Percentiles rank a stretch among this genome's conserved stretches.
Evolutionary conservation across 305 asterid species (phyloP).

Genomic region (Vinca major): DNA sequence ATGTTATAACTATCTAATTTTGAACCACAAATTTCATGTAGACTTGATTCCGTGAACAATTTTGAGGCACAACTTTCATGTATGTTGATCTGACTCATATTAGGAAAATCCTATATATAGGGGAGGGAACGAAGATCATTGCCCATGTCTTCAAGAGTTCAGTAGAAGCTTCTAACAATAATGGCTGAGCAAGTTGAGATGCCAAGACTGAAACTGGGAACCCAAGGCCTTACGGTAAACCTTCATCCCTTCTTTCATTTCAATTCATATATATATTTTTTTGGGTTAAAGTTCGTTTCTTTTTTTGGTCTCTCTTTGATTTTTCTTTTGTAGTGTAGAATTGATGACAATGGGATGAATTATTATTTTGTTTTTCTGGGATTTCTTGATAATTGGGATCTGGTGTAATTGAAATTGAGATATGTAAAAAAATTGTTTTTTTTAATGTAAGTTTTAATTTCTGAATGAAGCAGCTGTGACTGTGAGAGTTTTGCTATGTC

Average conservation of each 20-base stretch:
- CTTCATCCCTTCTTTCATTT: too few species aligned
- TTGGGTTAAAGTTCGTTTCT: neutral
- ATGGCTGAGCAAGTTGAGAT: constrained; percentile 26
- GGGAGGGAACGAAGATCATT: too few species aligned
- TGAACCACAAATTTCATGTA: too few species aligned
- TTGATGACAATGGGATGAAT: too few species aligned
- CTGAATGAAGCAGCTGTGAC: neutral
- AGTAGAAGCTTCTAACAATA: constrained; percentile 10
- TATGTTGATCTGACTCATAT: too few species aligned
- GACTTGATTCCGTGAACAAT: too few species aligned
- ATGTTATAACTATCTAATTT: too few species aligned
- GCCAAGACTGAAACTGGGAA: constrained; percentile 40
- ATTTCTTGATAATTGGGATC: neutral
- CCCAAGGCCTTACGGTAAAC: constrained; percentile 40
- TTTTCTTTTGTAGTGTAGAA: too few species aligned
- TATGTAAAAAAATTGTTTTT: too few species aligned
- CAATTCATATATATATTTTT: neutral
- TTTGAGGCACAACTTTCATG: too few species aligned
- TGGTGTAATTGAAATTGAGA: neutral
- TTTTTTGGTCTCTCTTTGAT: neutral
- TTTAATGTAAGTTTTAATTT: neutral
- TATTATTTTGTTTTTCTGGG: neutral
- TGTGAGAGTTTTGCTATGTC: neutral
- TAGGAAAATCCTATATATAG: too few species aligned
- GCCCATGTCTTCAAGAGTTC: too few species aligned